Percentiles rank a stretch among this genome's conserved stretches.
phyloP scores from a whole-genome alignment of 306 rosid species.

The Senna tora region DNA sequence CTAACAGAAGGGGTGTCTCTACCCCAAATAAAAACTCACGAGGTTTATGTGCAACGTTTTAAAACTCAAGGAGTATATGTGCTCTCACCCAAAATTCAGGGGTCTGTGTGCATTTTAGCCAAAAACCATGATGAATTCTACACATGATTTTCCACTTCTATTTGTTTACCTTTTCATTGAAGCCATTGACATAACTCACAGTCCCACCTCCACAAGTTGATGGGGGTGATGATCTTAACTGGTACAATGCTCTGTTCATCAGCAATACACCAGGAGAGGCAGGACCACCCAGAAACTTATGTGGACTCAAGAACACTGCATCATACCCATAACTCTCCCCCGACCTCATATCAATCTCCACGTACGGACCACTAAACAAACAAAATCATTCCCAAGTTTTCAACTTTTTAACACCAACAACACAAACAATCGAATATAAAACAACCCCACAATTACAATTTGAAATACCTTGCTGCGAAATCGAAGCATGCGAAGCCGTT shows the following conservation, averaged over 20 bases:
- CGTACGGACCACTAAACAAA: constrained; percentile 68
- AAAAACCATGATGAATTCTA: too few relatives aligned
- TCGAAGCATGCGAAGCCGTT: constrained; percentile 80
- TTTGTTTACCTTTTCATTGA: constrained; percentile 55
- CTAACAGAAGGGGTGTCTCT: too few relatives aligned
- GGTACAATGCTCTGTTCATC: constrained; percentile 61
- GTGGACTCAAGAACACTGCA: constrained; percentile 71
- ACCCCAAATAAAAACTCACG: too few relatives aligned
- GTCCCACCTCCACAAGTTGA: constrained; percentile 93
- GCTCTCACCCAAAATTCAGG: too few relatives aligned
- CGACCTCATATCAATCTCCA: constrained; percentile 61
- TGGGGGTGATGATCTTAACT: constrained; percentile 59
- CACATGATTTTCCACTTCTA: too few relatives aligned
- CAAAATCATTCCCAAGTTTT: not conserved
- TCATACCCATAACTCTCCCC: constrained; percentile 70
- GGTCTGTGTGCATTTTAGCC: too few relatives aligned
- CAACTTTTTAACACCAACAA: not conserved
- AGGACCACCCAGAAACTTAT: constrained; percentile 86
- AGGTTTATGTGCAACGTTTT: too few relatives aligned
- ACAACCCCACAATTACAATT: not conserved
- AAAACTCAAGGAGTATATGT: too few relatives aligned
- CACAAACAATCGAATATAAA: not conserved
- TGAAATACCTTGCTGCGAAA: constrained; percentile 75
- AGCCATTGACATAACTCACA: constrained; percentile 75
- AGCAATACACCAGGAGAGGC: constrained; percentile 77